These are phyloP conservation scores for Manihot esculenta DNA, from an alignment of 441 rosid genomes.

Conservation along the genomic window DNA sequence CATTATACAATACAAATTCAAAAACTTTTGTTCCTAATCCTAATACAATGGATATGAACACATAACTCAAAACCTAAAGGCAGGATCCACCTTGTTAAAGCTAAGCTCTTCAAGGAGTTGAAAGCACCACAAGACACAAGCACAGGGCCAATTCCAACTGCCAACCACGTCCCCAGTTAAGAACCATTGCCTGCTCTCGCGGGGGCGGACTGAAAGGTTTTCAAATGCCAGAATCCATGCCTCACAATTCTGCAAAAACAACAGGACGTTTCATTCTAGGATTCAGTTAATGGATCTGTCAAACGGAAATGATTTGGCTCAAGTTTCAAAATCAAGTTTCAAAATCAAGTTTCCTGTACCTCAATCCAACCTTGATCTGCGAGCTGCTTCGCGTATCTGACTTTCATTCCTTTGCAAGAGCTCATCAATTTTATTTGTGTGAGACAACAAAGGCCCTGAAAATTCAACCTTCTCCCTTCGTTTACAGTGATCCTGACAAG, in stretches of 20 bases:
- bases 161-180: background rate
- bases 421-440: slow-evolving; percentile 52
- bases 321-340: background rate
- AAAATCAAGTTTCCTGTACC: slow-evolving; percentile 43
- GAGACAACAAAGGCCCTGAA: slow-evolving; percentile 58
- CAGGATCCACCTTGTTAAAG: background rate
- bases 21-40: background rate
- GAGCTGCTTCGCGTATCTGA: slow-evolving; percentile 55
- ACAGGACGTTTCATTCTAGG: background rate
- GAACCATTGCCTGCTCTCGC: background rate
- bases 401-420: slow-evolving; percentile 60
- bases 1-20: background rate
- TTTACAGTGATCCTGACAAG: slow-evolving; percentile 27
- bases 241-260: slow-evolving; percentile 30
- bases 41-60: slow-evolving; percentile 3
- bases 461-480: slow-evolving; percentile 27
- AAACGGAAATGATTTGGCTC: too few relatives aligned
- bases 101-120: background rate
- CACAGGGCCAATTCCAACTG: slow-evolving; percentile 1
- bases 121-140: background rate
- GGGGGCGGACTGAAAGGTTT: background rate
- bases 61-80: slow-evolving; percentile 8
- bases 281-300: too few relatives aligned
- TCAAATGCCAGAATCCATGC: background rate
- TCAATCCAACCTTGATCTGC: slow-evolving; percentile 47